Conservation (phyloP, 306 rosid species). For the Geum urbanum region DNA sequence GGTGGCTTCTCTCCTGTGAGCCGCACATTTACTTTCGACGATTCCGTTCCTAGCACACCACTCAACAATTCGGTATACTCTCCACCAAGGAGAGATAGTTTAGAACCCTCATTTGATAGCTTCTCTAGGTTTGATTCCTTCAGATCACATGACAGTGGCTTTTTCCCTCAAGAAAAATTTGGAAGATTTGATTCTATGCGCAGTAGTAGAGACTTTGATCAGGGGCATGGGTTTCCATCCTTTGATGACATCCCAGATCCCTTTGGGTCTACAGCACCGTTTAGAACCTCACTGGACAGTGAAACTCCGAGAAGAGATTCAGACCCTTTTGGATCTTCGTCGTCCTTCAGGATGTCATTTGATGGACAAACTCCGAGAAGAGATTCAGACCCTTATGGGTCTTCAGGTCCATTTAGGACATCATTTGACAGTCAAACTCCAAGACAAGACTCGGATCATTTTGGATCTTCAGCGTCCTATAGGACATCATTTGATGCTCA, state of each 20-base stretch:
- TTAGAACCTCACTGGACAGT: slow-evolving; percentile 60
- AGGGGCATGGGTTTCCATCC: slow-evolving; percentile 62
- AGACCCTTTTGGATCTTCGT: slow-evolving; percentile 72
- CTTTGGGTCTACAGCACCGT: slow-evolving; percentile 78
- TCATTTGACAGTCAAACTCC: slow-evolving; percentile 18
- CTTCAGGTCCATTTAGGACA: slow-evolving; percentile 34
- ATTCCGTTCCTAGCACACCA: slow-evolving; percentile 95
- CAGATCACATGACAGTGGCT: slow-evolving; percentile 52
- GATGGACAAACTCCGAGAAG: slow-evolving; percentile 66
- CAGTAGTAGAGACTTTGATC: slow-evolving; percentile 68
- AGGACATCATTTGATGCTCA: slow-evolving; percentile 63
- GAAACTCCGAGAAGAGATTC: slow-evolving; percentile 68
- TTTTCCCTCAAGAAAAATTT: slow-evolving; percentile 47
- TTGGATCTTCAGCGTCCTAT: slow-evolving; percentile 68
- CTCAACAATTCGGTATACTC: slow-evolving; percentile 66
- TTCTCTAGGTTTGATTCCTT: slow-evolving; percentile 82
- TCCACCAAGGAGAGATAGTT: slow-evolving; percentile 54
- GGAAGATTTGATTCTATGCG: slow-evolving; percentile 67
- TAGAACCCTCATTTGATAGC: slow-evolving; percentile 66
- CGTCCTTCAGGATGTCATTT: slow-evolving; percentile 61
- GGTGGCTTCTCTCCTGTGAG: slow-evolving; percentile 52
- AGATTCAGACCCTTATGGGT: slow-evolving; percentile 74
- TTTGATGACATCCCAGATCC: slow-evolving; percentile 83
- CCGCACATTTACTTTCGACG: slow-evolving; percentile 68
- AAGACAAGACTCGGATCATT: slow-evolving; percentile 50